Evolutionary conservation across 129 eudicot species (phyloP), one percentile per base, ranked within the genome.

Genomic region (Dittrichia graveolens): DNA sequence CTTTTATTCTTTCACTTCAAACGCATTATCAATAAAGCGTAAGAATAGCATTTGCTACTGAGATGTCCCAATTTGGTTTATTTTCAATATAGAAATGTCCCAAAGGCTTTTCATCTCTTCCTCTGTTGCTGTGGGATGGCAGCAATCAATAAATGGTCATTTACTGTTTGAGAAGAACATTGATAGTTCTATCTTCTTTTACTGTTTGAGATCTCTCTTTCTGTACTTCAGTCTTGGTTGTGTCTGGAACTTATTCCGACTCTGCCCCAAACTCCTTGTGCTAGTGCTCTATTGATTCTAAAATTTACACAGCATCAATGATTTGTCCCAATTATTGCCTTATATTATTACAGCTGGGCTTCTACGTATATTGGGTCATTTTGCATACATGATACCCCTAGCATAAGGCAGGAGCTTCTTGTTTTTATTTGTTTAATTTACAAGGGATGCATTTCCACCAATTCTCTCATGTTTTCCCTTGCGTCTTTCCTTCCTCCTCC

Each of bases 91-190:
- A 24, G 31, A 24, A 24, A 24, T 24, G 31, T 24, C 31, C 31
- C 31, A 55, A 18, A 16, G 16, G 38, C 38, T 42, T 43, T 42
- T 67, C 73, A 34, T 71, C 7, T 6, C 48, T 19, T 55, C 9
- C 61, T 52, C 15, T n/a, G n/a, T 46, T 65, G 12, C 55, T 46
- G 44, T 65, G 55, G 56, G 44, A 24, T 45, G 55, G 43, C 45
- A 65, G 56, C 55, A 18, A 45, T 44, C 71, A 45, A 65, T 15
- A 46, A 45, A 8, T 67, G 44, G 45, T 31, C 72, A 47, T 48
- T 67, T n/a, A 31, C 31, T 24, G n/a, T n/a, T n/a, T n/a, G 39
- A 64, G 18, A 64, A 64, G 39, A 8, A 64, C 52, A 64, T 42
- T 64, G 39, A 42, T 16, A 2, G 39, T 16, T 18, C 4, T 64